Percentiles rank a stretch among this genome's conserved stretches.
These are phyloP conservation scores for Crucibulum laeve DNA, from an alignment of 768 basidiomycete species.

Conservation along the genomic window DNA sequence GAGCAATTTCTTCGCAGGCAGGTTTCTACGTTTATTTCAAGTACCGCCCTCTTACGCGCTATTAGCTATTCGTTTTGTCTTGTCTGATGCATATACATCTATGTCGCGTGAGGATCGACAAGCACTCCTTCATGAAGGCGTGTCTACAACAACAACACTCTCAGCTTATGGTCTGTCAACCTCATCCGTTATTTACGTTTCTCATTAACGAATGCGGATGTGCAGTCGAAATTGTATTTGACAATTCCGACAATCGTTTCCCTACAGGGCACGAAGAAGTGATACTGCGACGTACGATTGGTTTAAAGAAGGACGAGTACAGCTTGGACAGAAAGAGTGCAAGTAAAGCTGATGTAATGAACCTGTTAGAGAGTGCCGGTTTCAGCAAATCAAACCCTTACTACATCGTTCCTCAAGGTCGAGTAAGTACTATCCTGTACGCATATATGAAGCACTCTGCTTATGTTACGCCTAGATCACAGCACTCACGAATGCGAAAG, in stretches of 20 bases:
- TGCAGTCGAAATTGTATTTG: slow-evolving; percentile 89
- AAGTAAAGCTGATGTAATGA: slow-evolving; percentile 97
- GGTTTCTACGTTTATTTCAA: slow-evolving; percentile 16
- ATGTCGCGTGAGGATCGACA: slow-evolving; percentile 93
- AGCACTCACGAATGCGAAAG: slow-evolving; percentile 93
- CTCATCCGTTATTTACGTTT: not conserved
- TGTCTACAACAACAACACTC: slow-evolving; percentile 81
- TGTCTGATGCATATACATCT: slow-evolving; percentile 96
- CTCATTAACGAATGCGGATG: not conserved
- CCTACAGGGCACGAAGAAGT: slow-evolving; percentile 88
- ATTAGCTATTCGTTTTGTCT: slow-evolving; percentile 91
- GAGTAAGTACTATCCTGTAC: slow-evolving; percentile 55
- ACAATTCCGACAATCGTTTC: slow-evolving; percentile 92
- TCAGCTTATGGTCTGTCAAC: slow-evolving; percentile 80
- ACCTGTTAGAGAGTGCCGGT: slow-evolving; percentile 91
- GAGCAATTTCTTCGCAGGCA: slow-evolving; percentile 97
- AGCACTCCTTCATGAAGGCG: slow-evolving; percentile 90
- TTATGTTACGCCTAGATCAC: slow-evolving; percentile 65
- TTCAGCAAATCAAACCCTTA: slow-evolving; percentile 99
- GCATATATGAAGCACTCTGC: not conserved
- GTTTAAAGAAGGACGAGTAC: slow-evolving; percentile 98
- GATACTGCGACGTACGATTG: slow-evolving; percentile 89
- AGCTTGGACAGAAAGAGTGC: slow-evolving; percentile 93
- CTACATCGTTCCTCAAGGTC: slow-evolving; percentile 97
- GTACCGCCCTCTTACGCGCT: not conserved